phyloP scores from a whole-genome alignment of 257 asterid genomes.

The Datura wrightii region DNA sequence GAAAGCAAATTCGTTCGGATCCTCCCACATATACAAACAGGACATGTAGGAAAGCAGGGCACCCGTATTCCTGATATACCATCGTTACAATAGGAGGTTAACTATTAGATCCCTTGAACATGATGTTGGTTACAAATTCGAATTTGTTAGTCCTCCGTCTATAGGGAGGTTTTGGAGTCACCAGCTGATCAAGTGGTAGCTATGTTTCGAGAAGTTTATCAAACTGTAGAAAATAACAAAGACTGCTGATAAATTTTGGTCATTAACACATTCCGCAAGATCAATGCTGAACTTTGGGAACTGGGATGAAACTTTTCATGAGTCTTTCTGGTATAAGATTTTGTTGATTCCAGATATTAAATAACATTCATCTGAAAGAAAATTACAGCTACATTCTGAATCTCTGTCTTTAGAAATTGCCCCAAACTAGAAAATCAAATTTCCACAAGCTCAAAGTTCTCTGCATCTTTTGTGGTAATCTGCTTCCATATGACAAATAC shows the following conservation, averaged over 20 bases:
- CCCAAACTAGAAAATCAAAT: background rate
- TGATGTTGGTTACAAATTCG: slow-evolving; percentile 23
- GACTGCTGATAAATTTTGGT: background rate
- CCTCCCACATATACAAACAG: background rate
- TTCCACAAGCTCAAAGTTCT: background rate
- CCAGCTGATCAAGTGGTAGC: slow-evolving; percentile 21
- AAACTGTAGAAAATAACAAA: background rate
- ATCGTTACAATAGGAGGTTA: background rate
- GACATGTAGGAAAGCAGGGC: background rate
- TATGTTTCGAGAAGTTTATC: slow-evolving; percentile 45
- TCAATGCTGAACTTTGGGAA: background rate
- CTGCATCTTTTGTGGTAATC: background rate
- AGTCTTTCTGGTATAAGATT: slow-evolving; percentile 1
- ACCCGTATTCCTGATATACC: background rate
- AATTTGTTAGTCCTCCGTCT: slow-evolving; percentile 9
- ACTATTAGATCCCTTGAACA: slow-evolving; percentile 4
- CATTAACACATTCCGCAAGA: too few species aligned
- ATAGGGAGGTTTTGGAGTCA: slow-evolving; percentile 23
- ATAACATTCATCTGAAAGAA: background rate
- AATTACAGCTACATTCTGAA: background rate
- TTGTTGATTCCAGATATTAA: background rate
- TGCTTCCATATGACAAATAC: background rate
- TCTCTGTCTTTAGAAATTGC: background rate
- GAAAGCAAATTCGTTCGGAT: background rate
- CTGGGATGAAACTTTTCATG: background rate